Evolutionary conservation across 345 rosid genomes (phyloP).

Genomic region (Camelina laxa): DNA sequence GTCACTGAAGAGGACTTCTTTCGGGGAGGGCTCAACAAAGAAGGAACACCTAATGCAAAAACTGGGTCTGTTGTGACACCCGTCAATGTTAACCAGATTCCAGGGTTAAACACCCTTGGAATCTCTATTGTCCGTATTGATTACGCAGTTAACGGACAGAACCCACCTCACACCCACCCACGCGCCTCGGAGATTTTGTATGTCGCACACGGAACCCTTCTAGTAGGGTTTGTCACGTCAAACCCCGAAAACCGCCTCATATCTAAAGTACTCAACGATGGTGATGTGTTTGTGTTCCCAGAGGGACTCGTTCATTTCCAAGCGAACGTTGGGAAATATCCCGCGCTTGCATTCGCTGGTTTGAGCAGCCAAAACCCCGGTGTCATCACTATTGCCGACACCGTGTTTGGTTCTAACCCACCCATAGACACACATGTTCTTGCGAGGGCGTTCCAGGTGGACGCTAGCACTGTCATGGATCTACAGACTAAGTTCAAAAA

Average conservation of each 20-base stretch:
- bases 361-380: conserved; percentile 32
- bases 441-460: conserved; percentile 21
- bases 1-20: not conserved
- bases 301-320: conserved; percentile 34
- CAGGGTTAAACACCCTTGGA: conserved; percentile 37
- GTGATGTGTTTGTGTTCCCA: conserved; percentile 34
- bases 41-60: not conserved
- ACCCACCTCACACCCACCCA: conserved; percentile 41
- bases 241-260: not conserved
- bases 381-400: not conserved
- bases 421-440: conserved; percentile 3
- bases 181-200: conserved; percentile 33
- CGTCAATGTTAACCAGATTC: not conserved
- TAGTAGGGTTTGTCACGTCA: conserved; percentile 24
- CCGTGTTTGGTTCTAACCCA: conserved; percentile 23
- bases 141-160: conserved; percentile 11
- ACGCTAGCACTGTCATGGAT: not conserved
- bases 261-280: not conserved
- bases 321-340: not conserved
- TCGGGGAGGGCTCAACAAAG: not conserved
- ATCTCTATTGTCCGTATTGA: conserved; percentile 32
- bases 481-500: conserved; percentile 17
- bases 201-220: conserved; percentile 12
- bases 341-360: conserved; percentile 25
- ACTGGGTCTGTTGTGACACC: not conserved